Evolutionary conservation across 2,329 filamentous ascomycete species (phyloP).

Genomic region (Colletotrichum sublineola): DNA sequence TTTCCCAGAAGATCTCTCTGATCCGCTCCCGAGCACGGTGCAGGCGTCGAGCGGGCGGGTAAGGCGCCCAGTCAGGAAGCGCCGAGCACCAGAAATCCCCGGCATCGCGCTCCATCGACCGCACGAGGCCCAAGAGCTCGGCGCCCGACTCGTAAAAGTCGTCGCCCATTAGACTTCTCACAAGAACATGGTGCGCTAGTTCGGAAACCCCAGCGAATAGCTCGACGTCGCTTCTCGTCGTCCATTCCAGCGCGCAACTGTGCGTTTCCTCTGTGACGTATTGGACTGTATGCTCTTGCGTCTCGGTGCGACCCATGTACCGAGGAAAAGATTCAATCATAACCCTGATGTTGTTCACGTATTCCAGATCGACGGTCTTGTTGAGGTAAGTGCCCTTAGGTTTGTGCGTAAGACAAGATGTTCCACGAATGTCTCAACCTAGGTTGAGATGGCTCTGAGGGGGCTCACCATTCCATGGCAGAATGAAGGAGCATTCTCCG

Average conservation of each 20-base stretch:
- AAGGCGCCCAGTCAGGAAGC: conserved; percentile 42
- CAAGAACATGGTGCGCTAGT: conserved; percentile 39
- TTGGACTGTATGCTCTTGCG: conserved; percentile 26
- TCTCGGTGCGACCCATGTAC: conserved; percentile 35
- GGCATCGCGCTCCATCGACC: conserved; percentile 40
- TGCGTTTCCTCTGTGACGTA: conserved; percentile 43
- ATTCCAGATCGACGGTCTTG: conserved; percentile 41
- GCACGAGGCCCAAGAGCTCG: conserved; percentile 41
- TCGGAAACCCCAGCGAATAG: conserved; percentile 39
- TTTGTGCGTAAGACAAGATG: conserved; percentile 11
- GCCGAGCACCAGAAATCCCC: conserved; percentile 33
- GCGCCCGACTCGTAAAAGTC: conserved; percentile 42
- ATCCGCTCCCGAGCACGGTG: conserved; percentile 39
- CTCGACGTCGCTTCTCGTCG: conserved; percentile 14
- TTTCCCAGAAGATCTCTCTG: conserved; percentile 42
- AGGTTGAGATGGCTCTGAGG: conserved; percentile 22
- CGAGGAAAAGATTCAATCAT: conserved; percentile 33
- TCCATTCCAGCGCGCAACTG: conserved; percentile 39
- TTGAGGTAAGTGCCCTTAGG: conserved; percentile 42
- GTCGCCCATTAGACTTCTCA: conserved; percentile 42
- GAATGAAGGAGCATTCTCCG: conserved; percentile 41
- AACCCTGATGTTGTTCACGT: conserved; percentile 32
- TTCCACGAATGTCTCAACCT: conserved; percentile 27
- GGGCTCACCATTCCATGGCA: conserved; percentile 39
- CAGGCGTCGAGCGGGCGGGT: conserved; percentile 35